Conservation (phyloP, 2,329 filamentous ascomycete species). For the Elsinoe batatas region DNA sequence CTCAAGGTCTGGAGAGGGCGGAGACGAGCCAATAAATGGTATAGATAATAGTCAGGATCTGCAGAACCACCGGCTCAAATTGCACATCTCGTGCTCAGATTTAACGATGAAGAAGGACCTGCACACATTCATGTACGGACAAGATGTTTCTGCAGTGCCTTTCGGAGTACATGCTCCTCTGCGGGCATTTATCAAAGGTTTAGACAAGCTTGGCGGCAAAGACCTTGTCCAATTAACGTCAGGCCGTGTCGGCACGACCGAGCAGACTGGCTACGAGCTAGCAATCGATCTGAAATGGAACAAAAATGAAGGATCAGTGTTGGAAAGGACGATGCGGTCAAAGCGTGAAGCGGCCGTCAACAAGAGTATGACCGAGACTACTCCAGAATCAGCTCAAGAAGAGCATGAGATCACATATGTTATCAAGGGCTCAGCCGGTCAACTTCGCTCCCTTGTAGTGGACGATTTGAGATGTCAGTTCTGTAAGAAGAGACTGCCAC, state of each 20-base stretch:
- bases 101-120: not conserved
- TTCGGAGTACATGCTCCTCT: constrained; percentile 4
- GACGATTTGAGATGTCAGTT: constrained; percentile 21
- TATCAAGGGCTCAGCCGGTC: constrained; percentile 10
- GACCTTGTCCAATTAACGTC: not conserved
- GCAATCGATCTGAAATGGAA: constrained; percentile 22
- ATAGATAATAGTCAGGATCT: not conserved
- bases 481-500: constrained; percentile 17
- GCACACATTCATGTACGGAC: not conserved
- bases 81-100: not conserved
- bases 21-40: not conserved
- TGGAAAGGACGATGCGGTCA: not conserved
- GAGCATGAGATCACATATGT: constrained; percentile 14
- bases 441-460: constrained; percentile 10
- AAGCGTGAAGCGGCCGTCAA: not conserved
- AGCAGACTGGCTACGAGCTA: constrained; percentile 17
- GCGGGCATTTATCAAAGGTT: not conserved
- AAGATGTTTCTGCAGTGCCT: not conserved
- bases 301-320: not conserved
- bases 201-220: not conserved
- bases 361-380: no score
- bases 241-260: not conserved
- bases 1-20: not conserved
- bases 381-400: not conserved
- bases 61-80: not conserved